Conservation (phyloP, 495 filamentous ascomycete species). For the Thermothielavioides terrestris region DNA sequence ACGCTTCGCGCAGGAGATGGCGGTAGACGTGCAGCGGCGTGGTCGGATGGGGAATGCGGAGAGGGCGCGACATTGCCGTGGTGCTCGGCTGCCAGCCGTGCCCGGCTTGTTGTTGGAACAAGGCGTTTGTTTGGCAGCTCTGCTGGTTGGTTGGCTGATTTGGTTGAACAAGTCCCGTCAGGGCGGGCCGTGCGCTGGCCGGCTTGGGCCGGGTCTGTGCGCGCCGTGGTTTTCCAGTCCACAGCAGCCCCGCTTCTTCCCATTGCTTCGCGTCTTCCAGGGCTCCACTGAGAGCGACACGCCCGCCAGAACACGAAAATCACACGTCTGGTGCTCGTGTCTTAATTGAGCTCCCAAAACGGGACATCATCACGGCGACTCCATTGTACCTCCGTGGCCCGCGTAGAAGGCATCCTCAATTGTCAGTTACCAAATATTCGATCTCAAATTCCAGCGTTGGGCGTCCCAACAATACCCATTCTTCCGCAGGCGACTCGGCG, state of each 20-base stretch:
- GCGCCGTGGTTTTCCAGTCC: too few relatives aligned
- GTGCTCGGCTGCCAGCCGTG: neutral
- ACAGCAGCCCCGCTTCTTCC: slow-evolving; percentile 4
- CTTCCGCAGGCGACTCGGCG: slow-evolving; percentile 12
- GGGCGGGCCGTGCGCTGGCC: too few relatives aligned
- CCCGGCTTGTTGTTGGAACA: neutral
- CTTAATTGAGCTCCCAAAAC: slow-evolving; percentile 23
- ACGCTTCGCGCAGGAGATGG: slow-evolving; percentile 71
- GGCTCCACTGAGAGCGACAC: slow-evolving; percentile 12
- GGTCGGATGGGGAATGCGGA: slow-evolving; percentile 18
- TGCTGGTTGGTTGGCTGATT: too few relatives aligned
- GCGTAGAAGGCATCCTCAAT: too few relatives aligned
- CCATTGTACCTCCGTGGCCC: too few relatives aligned
- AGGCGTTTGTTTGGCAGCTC: too few relatives aligned
- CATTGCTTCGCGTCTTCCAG: slow-evolving; percentile 6
- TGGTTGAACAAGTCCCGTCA: too few relatives aligned
- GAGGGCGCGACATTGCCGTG: slow-evolving; percentile 20
- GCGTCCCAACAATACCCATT: slow-evolving; percentile 8
- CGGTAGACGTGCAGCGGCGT: slow-evolving; percentile 60
- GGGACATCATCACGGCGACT: neutral
- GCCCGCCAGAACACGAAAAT: slow-evolving; percentile 26
- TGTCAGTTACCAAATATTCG: too few relatives aligned
- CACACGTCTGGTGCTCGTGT: slow-evolving; percentile 18
- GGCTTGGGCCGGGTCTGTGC: too few relatives aligned
- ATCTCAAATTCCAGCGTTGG: neutral